Base-by-base conservation (phyloP, 2,329 filamentous ascomycete species). In the Trematosphaeria pertusa region DNA sequence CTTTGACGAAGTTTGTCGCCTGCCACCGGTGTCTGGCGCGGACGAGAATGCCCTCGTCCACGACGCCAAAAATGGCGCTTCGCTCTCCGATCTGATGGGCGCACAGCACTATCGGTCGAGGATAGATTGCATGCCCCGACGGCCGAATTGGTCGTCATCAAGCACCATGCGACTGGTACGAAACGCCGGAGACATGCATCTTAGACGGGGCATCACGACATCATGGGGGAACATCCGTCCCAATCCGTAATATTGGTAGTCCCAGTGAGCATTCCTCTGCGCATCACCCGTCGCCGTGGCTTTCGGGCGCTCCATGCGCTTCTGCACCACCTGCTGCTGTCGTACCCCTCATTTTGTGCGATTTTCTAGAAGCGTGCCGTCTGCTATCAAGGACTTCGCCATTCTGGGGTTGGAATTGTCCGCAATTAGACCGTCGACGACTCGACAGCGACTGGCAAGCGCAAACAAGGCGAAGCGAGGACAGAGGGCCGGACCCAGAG, bases 261-360 rank as follows among this genome's bases (percentile, higher is more conserved):
- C 42, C 39, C 40, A 54, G 50, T 47, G 54, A 54, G 54, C 54
- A 50, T 51, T 50, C 42, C 35, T 56, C 46, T 64, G 68, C 50
- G 61, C 59, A 70, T 70, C 66, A 70, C 59, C 67, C 67, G 65
- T 62, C 56, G 34, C 38, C 49, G 60, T 69, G 66, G 67, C 64
- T 66, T 69, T 59, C n/a, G 54, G 60, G 59, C 53, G 52, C 51
- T 44, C 58, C 55, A 59, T 54, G 56, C 58, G 43, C 46, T 47
- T 52, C n/a, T 53, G 55, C 54, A 56, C 43, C 45, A 49, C 41
- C 48, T 38, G 30, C 36, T 53, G 34, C 30, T 52, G 43, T 46
- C 54, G 47, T 49, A 48, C 45, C 46, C 38, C 45, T 57, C 28
- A 45, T 44, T 42, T 37, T 56, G 56, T 61, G 50, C 39, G 46